Percentiles rank a stretch among this genome's conserved stretches.
These are phyloP conservation scores for Boechera stricta DNA, from an alignment of 345 rosid genomes.

Conservation along the genomic window DNA sequence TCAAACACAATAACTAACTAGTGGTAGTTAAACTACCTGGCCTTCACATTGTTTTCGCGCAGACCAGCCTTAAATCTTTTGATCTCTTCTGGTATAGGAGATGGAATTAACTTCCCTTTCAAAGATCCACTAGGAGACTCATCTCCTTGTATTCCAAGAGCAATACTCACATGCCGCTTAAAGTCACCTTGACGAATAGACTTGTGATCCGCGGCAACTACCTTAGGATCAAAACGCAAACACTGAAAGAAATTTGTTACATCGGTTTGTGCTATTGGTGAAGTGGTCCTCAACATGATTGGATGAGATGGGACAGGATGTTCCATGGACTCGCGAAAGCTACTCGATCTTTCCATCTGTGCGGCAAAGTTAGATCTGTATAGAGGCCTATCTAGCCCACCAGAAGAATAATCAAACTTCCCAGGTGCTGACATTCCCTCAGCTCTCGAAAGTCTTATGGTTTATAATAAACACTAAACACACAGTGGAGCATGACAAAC, in stretches of 20 bases:
- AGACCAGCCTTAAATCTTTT: constrained; percentile 67
- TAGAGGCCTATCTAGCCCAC: constrained; percentile 75
- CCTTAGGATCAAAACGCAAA: constrained; percentile 77
- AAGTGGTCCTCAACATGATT: constrained; percentile 66
- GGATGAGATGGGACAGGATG: constrained; percentile 64
- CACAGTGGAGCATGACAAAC: constrained; percentile 67
- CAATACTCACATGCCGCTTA: constrained; percentile 63
- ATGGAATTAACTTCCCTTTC: constrained; percentile 63
- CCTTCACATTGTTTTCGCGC: constrained; percentile 69
- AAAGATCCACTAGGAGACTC: constrained; percentile 62
- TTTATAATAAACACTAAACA: constrained; percentile 51
- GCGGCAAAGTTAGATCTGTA: constrained; percentile 79
- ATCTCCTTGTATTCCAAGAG: constrained; percentile 76
- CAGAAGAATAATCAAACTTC: constrained; percentile 81
- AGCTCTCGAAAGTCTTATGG: constrained; percentile 51
- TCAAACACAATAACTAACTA: constrained; percentile 27
- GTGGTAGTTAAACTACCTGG: constrained; percentile 66
- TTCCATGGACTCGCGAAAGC: constrained; percentile 84
- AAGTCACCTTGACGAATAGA: constrained; percentile 75
- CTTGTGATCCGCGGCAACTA: constrained; percentile 73
- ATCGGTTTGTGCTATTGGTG: constrained; percentile 65
- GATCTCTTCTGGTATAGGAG: constrained; percentile 73
- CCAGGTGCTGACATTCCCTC: constrained; percentile 82
- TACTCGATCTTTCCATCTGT: constrained; percentile 82
- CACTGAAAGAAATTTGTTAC: constrained; percentile 73